Percentiles rank a stretch among this genome's conserved stretches.
Evolutionary conservation across 805 yeast genomes (phyloP).

Genomic region (Kazachstania africana): DNA sequence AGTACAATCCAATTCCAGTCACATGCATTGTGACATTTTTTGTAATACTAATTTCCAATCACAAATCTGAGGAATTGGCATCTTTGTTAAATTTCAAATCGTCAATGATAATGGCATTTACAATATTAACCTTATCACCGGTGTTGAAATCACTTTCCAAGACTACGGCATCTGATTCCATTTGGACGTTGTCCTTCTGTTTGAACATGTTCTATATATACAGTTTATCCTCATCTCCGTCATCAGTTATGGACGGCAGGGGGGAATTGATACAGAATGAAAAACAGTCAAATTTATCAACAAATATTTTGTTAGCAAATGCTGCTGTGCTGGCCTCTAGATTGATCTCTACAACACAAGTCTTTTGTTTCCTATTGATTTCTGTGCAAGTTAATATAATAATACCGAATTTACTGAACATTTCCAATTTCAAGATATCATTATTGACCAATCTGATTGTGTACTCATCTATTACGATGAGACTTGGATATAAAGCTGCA

Average conservation of each 20-base stretch:
- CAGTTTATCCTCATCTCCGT: too few species aligned
- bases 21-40: conserved; percentile 5
- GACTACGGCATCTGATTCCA: conserved; percentile 86
- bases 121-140: conserved; percentile 73
- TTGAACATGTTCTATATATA: conserved; percentile 55
- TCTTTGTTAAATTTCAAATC: conserved; percentile 43
- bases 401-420: conserved; percentile 17
- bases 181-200: conserved; percentile 86
- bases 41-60: too few species aligned
- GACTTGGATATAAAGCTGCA: too few species aligned
- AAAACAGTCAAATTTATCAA: conserved; percentile 61
- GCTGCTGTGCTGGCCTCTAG: conserved; percentile 90
- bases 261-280: too few species aligned
- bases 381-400: conserved; percentile 24
- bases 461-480: conserved; percentile 4
- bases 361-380: conserved; percentile 67
- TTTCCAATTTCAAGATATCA: too few species aligned
- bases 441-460: not conserved
- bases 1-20: conserved; percentile 13
- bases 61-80: too few species aligned
- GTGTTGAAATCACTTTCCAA: conserved; percentile 78
- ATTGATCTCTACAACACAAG: conserved; percentile 57
- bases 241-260: too few species aligned
- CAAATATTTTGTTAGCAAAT: conserved; percentile 73
- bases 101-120: conserved; percentile 53